Percentiles rank a stretch among this genome's conserved stretches.
phyloP scores from a whole-genome alignment of 495 filamentous ascomycete genomes.

The Aspergillus saccharolyticus region DNA sequence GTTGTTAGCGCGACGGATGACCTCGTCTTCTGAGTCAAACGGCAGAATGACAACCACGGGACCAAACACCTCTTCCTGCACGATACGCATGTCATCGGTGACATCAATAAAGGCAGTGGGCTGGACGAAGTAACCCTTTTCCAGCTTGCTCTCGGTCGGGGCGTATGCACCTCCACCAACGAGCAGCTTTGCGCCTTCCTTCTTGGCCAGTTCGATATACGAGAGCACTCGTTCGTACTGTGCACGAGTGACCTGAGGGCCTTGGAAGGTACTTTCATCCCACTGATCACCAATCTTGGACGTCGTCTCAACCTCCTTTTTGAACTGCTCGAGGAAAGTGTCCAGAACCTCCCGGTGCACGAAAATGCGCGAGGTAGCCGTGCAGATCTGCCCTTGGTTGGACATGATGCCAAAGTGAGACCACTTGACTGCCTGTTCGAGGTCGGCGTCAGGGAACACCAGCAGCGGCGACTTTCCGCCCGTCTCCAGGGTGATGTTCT shows the following conservation, averaged over 20 bases:
- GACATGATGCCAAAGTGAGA: slow-evolving; percentile 67
- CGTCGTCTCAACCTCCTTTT: slow-evolving; percentile 56
- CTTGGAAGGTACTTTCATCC: slow-evolving; percentile 70
- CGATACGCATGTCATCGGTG: slow-evolving; percentile 61
- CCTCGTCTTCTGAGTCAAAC: slow-evolving; percentile 83
- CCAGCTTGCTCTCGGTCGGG: slow-evolving; percentile 37
- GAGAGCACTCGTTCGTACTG: slow-evolving; percentile 78
- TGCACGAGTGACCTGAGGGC: slow-evolving; percentile 79
- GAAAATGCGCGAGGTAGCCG: slow-evolving; percentile 79
- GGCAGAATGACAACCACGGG: slow-evolving; percentile 77
- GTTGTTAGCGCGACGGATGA: slow-evolving; percentile 74
- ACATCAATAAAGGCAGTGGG: slow-evolving; percentile 70
- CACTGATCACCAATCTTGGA: slow-evolving; percentile 82
- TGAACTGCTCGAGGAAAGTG: slow-evolving; percentile 69
- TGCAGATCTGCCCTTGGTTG: slow-evolving; percentile 89
- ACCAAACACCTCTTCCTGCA: slow-evolving; percentile 77
- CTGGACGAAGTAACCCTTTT: slow-evolving; percentile 62
- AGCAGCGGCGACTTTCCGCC: slow-evolving; percentile 83
- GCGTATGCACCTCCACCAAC: slow-evolving; percentile 68
- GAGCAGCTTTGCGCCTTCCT: slow-evolving; percentile 73
- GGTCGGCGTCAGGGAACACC: slow-evolving; percentile 80
- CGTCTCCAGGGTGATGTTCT: slow-evolving; percentile 91
- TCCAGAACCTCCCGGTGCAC: slow-evolving; percentile 77
- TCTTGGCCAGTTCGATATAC: slow-evolving; percentile 72
- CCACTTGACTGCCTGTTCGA: slow-evolving; percentile 87